phyloP scores from a whole-genome alignment of 2,329 filamentous ascomycete genomes.

The Diplodia intermedia region DNA sequence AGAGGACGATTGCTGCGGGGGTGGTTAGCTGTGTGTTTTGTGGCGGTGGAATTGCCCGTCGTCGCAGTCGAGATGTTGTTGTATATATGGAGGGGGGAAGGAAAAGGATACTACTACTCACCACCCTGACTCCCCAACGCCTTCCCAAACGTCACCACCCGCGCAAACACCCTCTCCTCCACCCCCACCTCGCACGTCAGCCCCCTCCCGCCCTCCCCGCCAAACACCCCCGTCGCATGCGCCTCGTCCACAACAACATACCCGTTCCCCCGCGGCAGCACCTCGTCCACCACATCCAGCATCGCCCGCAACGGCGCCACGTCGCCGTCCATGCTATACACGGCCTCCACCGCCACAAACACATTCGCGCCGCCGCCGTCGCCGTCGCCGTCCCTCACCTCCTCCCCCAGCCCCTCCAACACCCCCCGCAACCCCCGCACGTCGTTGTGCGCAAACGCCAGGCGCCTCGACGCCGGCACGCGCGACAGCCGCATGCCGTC shows the following conservation, averaged over 20 bases:
- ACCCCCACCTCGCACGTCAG: slow-evolving; percentile 65
- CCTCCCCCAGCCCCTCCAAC: slow-evolving; percentile 41
- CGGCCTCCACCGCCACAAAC: slow-evolving; percentile 45
- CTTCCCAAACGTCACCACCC: slow-evolving; percentile 72
- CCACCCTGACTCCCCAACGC: slow-evolving; percentile 73
- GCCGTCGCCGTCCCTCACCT: slow-evolving; percentile 43
- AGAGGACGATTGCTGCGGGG: slow-evolving; percentile 43
- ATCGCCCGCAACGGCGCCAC: slow-evolving; percentile 69
- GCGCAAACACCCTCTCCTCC: slow-evolving; percentile 62
- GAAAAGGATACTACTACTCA: slow-evolving; percentile 41
- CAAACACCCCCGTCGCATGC: slow-evolving; percentile 69
- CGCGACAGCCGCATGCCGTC: slow-evolving; percentile 75
- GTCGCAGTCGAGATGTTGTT: neutral
- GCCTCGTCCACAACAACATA: slow-evolving; percentile 73
- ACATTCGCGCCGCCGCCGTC: slow-evolving; percentile 38
- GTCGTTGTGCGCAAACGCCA: slow-evolving; percentile 66
- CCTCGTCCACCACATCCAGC: slow-evolving; percentile 61
- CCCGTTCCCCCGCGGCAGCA: slow-evolving; percentile 65
- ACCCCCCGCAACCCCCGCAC: slow-evolving; percentile 46
- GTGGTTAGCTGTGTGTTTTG: neutral
- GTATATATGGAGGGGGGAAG: no score
- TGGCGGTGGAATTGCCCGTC: neutral
- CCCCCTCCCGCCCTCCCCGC: slow-evolving; percentile 64
- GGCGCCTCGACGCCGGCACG: slow-evolving; percentile 50
- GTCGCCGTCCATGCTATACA: slow-evolving; percentile 85